These are phyloP conservation scores for Botrytis elliptica DNA, from an alignment of 2,329 filamentous ascomycete species.

Conservation along the genomic window DNA sequence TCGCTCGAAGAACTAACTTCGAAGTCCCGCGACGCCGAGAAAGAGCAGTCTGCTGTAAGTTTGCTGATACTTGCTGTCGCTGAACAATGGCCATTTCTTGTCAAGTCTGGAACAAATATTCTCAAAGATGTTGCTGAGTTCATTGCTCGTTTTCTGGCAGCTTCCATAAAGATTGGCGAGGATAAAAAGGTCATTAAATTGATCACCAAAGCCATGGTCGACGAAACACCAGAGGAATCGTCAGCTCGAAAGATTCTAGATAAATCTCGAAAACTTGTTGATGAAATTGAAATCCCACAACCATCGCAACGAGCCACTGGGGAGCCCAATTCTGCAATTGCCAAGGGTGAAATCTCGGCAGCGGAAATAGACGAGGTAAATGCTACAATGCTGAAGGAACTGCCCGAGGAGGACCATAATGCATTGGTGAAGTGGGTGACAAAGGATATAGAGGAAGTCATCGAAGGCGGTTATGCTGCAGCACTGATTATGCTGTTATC, in stretches of 20 bases:
- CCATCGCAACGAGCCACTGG: background rate
- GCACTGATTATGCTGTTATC: constrained; percentile 72
- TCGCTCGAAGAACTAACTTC: constrained; percentile 54
- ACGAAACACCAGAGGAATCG: constrained; percentile 42
- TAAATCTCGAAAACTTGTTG: constrained; percentile 32
- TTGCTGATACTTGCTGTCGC: constrained; percentile 66
- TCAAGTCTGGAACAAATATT: constrained; percentile 49
- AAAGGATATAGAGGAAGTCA: constrained; percentile 74
- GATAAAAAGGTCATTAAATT: constrained; percentile 46
- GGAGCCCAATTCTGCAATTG: background rate
- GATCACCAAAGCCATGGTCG: constrained; percentile 46
- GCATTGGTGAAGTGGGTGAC: constrained; percentile 65
- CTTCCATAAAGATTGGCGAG: constrained; percentile 54
- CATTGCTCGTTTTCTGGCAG: constrained; percentile 56
- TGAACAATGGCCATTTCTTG: constrained; percentile 75
- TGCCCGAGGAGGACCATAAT: constrained; percentile 45
- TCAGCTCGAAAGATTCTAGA: constrained; percentile 36
- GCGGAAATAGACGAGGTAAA: constrained; percentile 26
- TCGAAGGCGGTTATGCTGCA: constrained; percentile 73
- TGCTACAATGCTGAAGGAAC: constrained; percentile 25
- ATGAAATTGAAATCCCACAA: constrained; percentile 31
- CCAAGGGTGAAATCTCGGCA: constrained; percentile 19
- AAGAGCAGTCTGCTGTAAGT: constrained; percentile 50
- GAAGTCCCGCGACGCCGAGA: constrained; percentile 39
- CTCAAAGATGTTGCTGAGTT: constrained; percentile 54